phyloP scores from a whole-genome alignment of 2,329 filamentous ascomycete species.

The Paecilomyces fulvus region DNA sequence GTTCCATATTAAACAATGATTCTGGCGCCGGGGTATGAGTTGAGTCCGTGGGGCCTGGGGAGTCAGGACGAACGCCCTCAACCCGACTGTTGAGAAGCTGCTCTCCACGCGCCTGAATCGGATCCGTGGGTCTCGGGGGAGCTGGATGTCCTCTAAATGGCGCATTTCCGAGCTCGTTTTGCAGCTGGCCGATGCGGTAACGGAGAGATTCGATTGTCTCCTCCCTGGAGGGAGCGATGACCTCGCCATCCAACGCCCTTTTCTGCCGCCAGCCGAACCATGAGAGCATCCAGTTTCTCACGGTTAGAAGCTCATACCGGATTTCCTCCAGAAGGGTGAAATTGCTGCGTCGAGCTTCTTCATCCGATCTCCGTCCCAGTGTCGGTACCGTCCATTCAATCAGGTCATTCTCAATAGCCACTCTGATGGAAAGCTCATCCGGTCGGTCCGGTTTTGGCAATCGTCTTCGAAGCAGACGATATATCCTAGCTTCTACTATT shows the following conservation, averaged over 20 bases:
- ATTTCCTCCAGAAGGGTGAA: slow-evolving; percentile 30
- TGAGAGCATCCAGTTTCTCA: slow-evolving; percentile 24
- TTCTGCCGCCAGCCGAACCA: slow-evolving; percentile 19
- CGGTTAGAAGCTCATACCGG: slow-evolving; percentile 23
- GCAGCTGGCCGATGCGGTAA: slow-evolving; percentile 22
- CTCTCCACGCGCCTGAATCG: slow-evolving; percentile 9
- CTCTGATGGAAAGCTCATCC: slow-evolving; percentile 33
- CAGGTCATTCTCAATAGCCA: slow-evolving; percentile 35
- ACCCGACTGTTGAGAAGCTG: slow-evolving; percentile 9
- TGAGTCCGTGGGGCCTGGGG: slow-evolving; percentile 8
- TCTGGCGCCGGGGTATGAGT: slow-evolving; percentile 9
- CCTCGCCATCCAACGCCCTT: slow-evolving; percentile 9
- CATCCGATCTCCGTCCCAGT: slow-evolving; percentile 31
- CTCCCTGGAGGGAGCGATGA: slow-evolving; percentile 9
- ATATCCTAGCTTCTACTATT: slow-evolving; percentile 30
- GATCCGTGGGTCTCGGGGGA: slow-evolving; percentile 8
- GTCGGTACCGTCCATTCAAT: slow-evolving; percentile 36
- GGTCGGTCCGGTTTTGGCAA: slow-evolving; percentile 34
- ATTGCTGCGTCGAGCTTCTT: slow-evolving; percentile 29
- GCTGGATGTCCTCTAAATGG: slow-evolving; percentile 7
- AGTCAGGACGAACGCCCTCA: slow-evolving; percentile 5
- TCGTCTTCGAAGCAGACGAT: slow-evolving; percentile 30
- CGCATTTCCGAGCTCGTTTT: slow-evolving; percentile 17
- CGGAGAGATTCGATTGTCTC: slow-evolving; percentile 22
- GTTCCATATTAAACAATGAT: slow-evolving; percentile 11